Percentiles rank a stretch among this genome's conserved stretches.
These are phyloP conservation scores for Claviceps paspali DNA, from an alignment of 2,329 filamentous ascomycete genomes.

Conservation along the genomic window DNA sequence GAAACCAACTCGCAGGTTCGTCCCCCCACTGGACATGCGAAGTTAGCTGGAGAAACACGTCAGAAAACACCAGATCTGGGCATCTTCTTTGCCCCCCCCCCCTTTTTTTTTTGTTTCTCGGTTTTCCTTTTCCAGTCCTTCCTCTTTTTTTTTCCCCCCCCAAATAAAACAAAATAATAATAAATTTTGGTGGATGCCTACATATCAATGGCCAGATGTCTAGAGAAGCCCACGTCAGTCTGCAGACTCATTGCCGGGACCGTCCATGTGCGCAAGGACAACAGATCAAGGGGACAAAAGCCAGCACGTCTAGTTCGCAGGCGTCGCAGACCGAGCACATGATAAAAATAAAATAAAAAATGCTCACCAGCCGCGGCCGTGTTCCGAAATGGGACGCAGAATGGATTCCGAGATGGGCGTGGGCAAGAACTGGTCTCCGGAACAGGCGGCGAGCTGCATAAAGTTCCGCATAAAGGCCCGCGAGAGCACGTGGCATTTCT, in stretches of 20 bases:
- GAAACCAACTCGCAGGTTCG: conserved; percentile 54
- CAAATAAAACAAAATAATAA: too few relatives aligned
- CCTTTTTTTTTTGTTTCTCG: conserved; percentile 11
- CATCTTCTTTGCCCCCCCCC: too few relatives aligned
- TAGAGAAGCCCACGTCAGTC: conserved; percentile 14
- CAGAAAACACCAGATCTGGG: too few relatives aligned
- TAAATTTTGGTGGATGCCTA: conserved; percentile 21
- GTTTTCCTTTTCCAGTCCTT: neutral
- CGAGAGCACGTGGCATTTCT: conserved; percentile 31
- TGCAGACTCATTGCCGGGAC: too few relatives aligned
- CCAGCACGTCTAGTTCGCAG: neutral
- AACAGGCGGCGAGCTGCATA: conserved; percentile 33
- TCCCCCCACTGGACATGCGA: conserved; percentile 39
- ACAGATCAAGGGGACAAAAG: too few relatives aligned
- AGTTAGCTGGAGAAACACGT: neutral
- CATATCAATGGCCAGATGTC: conserved; percentile 51
- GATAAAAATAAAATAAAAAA: neutral
- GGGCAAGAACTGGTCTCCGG: conserved; percentile 39
- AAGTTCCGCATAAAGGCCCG: conserved; percentile 32
- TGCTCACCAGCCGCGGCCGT: conserved; percentile 33
- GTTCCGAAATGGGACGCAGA: conserved; percentile 29
- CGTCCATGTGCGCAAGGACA: too few relatives aligned
- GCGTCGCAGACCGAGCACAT: neutral
- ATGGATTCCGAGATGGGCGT: conserved; percentile 47
- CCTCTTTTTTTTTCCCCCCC: neutral